Evolutionary conservation across 2,329 filamentous ascomycete species (phyloP).

Genomic region (Xylaria sp.): DNA sequence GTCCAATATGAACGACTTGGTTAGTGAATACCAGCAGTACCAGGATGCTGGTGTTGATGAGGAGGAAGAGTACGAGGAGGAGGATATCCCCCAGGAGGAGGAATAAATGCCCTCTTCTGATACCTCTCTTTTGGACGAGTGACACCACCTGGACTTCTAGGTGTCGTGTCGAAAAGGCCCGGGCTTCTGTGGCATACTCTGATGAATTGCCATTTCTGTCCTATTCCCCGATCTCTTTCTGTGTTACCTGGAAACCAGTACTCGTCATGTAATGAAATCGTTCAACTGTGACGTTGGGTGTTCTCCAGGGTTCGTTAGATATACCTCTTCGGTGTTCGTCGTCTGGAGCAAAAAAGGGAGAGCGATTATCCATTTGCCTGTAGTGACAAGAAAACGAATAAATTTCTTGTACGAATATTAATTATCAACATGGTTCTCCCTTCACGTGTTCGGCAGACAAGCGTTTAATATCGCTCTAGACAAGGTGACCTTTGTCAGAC

Average conservation of each 20-base stretch:
- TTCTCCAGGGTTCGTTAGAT: conserved; percentile 47
- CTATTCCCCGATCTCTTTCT: conserved; percentile 42
- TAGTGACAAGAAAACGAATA: conserved; percentile 50
- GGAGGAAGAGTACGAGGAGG: conserved; percentile 94
- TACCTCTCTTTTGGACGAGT: conserved; percentile 38
- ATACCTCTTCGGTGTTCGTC: conserved; percentile 48
- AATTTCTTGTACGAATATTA: conserved; percentile 47
- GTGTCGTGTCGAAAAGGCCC: conserved; percentile 33
- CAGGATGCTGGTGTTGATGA: conserved; percentile 98
- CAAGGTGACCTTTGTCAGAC: not conserved
- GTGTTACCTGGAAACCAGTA: conserved; percentile 43
- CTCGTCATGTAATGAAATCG: conserved; percentile 45
- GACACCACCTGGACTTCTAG: conserved; percentile 33
- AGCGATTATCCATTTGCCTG: conserved; percentile 46
- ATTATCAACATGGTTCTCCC: not conserved
- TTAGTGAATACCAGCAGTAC: conserved; percentile 99
- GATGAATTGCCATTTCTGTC: conserved; percentile 38
- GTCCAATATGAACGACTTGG: conserved; percentile 99
- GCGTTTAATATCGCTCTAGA: not conserved
- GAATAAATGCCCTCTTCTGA: conserved; percentile 30
- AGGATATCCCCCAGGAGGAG: conserved; percentile 81
- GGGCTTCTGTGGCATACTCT: conserved; percentile 33
- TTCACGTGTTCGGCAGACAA: not conserved
- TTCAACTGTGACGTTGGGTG: conserved; percentile 41
- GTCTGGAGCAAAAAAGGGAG: conserved; percentile 41